Conservation (phyloP, 306 rosid species). For the Cucumis hystrix region DNA sequence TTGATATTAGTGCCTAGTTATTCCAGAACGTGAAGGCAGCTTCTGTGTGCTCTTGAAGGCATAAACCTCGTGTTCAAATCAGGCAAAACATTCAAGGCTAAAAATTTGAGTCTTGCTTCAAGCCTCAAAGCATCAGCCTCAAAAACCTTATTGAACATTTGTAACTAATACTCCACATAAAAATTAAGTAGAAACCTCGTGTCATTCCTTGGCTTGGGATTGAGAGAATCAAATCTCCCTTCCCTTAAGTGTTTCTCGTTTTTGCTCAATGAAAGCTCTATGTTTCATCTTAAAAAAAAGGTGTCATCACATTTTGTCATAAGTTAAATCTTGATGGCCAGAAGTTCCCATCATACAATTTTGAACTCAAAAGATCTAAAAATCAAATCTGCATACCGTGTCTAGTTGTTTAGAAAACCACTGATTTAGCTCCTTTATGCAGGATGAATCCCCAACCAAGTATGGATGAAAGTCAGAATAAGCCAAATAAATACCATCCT, state of each 20-base stretch:
- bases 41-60: background rate
- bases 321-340: background rate
- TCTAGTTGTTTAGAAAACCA: slow-evolving; percentile 95
- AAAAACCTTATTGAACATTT: background rate
- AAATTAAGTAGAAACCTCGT: background rate
- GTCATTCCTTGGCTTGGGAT: background rate
- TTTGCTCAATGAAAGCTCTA: background rate
- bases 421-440: slow-evolving; percentile 77
- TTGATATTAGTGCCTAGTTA: background rate
- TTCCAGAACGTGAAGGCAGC: background rate
- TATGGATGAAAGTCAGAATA: slow-evolving; percentile 76
- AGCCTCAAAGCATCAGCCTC: background rate
- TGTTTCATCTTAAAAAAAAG: background rate
- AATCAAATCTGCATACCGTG: slow-evolving; percentile 38
- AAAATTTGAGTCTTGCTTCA: background rate
- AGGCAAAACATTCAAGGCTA: background rate
- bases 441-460: slow-evolving; percentile 78
- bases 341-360: background rate
- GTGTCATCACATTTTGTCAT: background rate
- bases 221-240: background rate
- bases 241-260: background rate
- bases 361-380: background rate
- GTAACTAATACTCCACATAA: background rate
- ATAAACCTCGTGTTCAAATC: background rate
- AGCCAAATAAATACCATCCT: slow-evolving; percentile 81